A percentile compares a stretch with the other conserved stretches of the same genome.
phyloP scores from a whole-genome alignment of 768 basidiomycete species.

The Naganishia friedmannii region DNA sequence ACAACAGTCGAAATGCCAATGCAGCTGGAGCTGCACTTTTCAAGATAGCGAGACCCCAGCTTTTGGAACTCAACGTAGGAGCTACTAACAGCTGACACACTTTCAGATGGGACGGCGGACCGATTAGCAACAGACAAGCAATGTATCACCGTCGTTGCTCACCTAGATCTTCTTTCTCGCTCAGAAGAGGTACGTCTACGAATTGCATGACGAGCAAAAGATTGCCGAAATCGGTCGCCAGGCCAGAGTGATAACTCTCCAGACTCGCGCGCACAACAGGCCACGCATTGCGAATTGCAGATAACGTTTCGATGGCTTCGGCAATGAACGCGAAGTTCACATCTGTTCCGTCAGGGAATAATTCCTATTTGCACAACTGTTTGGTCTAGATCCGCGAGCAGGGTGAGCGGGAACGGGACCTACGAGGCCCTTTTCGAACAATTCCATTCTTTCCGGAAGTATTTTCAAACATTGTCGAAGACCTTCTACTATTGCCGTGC shows the following conservation, averaged over 20 bases:
- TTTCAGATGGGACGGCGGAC: neutral
- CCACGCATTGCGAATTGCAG: neutral
- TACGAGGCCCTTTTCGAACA: conserved; percentile 42
- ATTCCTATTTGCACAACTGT: neutral
- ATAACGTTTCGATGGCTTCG: conserved; percentile 6
- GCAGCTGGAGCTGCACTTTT: conserved; percentile 1
- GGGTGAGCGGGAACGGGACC: conserved; percentile 4
- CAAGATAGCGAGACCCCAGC: conserved; percentile 4
- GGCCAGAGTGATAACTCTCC: neutral
- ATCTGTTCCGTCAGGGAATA: conserved; percentile 1
- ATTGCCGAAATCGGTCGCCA: conserved; percentile 9
- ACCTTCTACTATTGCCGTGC: conserved; percentile 14
- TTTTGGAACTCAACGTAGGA: conserved; percentile 7
- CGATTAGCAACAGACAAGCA: neutral
- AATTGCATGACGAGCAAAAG: conserved; percentile 15
- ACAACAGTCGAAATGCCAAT: conserved; percentile 2
- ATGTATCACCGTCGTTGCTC: neutral
- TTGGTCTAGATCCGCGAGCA: neutral
- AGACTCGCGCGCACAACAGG: neutral
- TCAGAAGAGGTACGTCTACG: neutral
- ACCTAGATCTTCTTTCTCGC: conserved; percentile 6
- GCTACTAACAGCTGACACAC: conserved; percentile 2
- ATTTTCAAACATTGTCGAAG: neutral
- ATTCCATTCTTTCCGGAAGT: conserved; percentile 34
- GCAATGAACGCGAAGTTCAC: neutral